Percentiles rank a stretch among this genome's conserved stretches.
Evolutionary conservation across 2,329 filamentous ascomycete species (phyloP).

Genomic region (Fusarium goolgardi): DNA sequence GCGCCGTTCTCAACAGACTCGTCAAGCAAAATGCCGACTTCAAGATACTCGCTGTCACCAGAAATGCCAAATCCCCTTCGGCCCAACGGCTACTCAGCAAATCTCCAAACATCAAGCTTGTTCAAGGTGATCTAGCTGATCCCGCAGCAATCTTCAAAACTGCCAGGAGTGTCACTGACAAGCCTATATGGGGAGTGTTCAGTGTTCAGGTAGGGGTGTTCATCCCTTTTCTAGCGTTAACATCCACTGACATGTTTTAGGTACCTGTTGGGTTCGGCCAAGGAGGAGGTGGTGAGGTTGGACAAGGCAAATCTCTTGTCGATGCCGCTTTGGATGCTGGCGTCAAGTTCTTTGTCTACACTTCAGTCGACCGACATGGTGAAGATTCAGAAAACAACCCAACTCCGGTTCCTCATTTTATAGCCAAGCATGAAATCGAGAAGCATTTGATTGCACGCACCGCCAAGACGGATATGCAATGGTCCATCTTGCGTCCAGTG

Average conservation of each 20-base stretch:
- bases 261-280: constrained; percentile 3
- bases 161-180: constrained; percentile 4
- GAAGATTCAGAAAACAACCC: constrained; percentile 61
- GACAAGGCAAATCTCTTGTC: constrained; percentile 67
- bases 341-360: constrained; percentile 70
- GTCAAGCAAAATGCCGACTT: constrained; percentile 52
- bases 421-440: constrained; percentile 70
- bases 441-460: constrained; percentile 64
- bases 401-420: constrained; percentile 70
- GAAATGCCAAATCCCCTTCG: constrained; percentile 62
- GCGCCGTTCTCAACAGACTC: constrained; percentile 50
- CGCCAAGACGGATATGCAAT: constrained; percentile 47
- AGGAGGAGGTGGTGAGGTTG: constrained; percentile 14
- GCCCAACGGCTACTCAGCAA: constrained; percentile 61
- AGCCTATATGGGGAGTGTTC: constrained; percentile 30
- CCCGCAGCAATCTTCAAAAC: constrained; percentile 60
- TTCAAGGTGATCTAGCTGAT: constrained; percentile 69
- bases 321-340: constrained; percentile 65
- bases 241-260: neutral
- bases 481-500: constrained; percentile 54
- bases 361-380: constrained; percentile 70
- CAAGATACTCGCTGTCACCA: constrained; percentile 70
- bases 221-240: fast-evolving
- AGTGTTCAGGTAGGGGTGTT: constrained; percentile 19
- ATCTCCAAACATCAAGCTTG: constrained; percentile 62